Conservation (phyloP, 345 rosid species). For the Microthlaspi erraticum region DNA sequence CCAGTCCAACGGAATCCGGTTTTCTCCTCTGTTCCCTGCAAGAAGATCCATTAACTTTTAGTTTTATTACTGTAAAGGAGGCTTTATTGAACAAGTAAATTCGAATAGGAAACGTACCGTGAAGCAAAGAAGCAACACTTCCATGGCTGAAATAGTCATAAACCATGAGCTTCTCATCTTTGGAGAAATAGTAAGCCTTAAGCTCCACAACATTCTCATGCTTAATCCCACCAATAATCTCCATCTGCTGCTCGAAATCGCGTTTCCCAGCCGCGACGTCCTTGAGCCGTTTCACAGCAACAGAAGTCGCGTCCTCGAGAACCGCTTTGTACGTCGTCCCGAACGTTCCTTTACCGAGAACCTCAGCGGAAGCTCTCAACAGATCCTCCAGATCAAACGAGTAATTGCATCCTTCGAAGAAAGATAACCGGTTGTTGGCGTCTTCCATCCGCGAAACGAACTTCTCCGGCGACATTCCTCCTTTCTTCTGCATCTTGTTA, state of each 20-base stretch:
- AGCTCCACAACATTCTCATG: slow-evolving; percentile 90
- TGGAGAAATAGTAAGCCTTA: slow-evolving; percentile 90
- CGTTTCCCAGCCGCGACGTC: slow-evolving; percentile 87
- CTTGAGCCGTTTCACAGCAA: slow-evolving; percentile 93
- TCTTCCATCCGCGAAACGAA: slow-evolving; percentile 77
- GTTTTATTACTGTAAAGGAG: too few species aligned
- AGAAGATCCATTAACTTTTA: slow-evolving; percentile 3
- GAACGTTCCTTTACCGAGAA: slow-evolving; percentile 94
- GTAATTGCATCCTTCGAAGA: slow-evolving; percentile 93
- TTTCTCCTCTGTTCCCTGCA: slow-evolving; percentile 68
- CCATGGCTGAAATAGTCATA: slow-evolving; percentile 77
- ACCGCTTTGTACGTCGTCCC: slow-evolving; percentile 87
- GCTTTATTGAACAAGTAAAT: too few species aligned
- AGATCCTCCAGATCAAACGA: slow-evolving; percentile 96
- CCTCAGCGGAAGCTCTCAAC: slow-evolving; percentile 96
- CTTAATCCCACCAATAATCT: slow-evolving; percentile 74
- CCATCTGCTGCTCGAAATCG: slow-evolving; percentile 98
- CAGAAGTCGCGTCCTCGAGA: slow-evolving; percentile 57
- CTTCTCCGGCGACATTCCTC: slow-evolving; percentile 86
- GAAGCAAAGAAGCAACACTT: slow-evolving; percentile 76
- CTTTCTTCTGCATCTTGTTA: slow-evolving; percentile 64
- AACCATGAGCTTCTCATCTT: slow-evolving; percentile 96
- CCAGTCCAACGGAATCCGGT: slow-evolving; percentile 75
- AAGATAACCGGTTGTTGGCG: slow-evolving; percentile 74
- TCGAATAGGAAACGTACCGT: slow-evolving; percentile 70